Evolutionary conservation across 306 rosid genomes (phyloP), one percentile per base, ranked within the genome.

Genomic region (Fragaria iinumae): DNA sequence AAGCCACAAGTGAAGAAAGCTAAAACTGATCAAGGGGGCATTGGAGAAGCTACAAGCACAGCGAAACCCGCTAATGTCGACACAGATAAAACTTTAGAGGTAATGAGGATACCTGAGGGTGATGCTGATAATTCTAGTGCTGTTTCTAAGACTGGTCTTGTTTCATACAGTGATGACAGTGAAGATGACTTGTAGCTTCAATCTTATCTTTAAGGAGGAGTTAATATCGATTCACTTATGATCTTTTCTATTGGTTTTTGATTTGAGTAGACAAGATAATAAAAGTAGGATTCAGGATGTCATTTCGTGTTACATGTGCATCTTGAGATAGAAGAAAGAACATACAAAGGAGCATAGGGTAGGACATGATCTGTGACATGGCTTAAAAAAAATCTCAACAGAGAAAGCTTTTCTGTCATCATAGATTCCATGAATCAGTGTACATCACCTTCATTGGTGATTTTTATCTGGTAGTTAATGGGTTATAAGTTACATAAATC

Each of bases 91-190:
- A 25, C 76, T 74, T 77, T 56, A 8, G 83, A 81, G 75, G 79
- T 86, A 36, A 75, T 20, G 12, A 79, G 73, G 66, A 67, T 73
- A 17, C 75, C 65, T 57, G 80, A 82, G 77, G 80, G 73, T 29
- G 71, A 62, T 84, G 73, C 76, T 44, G 85, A 62, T 20, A 82
- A 76, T 81, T 45, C 81, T 48, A 60, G 11, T 60, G 91, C 78
- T 76, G 80, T 79, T 80, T 81, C 66, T 38, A 74, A 12, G 56
- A 85, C 76, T 52, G 85, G 91, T 64, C 88, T 95, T 59, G 97
- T 92, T 80, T 87, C 97, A 20, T 95, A 95, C 71, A 92, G 97
- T 82, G 97, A 90, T 17, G 98, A 88, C 70, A 92, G 96, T 76
- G 98, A 95, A 59, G 97, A 87, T 59, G 90, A 89, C 57, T 86